Evolutionary conservation across 257 asterid genomes (phyloP), one percentile per base, ranked within the genome.

Genomic region (Capsicum baccatum): DNA sequence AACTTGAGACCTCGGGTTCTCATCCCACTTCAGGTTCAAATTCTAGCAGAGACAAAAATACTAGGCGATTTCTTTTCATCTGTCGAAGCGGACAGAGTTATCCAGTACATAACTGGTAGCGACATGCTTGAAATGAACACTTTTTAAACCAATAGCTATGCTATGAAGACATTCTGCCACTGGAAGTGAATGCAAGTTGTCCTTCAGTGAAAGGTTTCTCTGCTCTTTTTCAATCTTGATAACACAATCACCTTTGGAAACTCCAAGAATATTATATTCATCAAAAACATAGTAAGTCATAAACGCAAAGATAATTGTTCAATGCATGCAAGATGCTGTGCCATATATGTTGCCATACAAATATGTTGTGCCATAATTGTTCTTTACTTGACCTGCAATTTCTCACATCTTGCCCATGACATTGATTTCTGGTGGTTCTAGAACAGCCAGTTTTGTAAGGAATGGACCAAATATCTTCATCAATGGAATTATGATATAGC

Each of bases 291-390:
- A 66, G 33, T 16, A 66, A 66, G 73, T 16, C 47, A 66, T 47
- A 66, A 33, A 66, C 88, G 97, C 79, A 95, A 83, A 58, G 99
- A 92, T 63, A 92, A 86, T 50, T 91, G 94, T 84, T 94, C 99
- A 48, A 94, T 86, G 84, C 81, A 88, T 11, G 98, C 98, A 60
- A 97, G 97, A 26, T 95, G 94, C 8, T 10, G 50, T 26, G 26
- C 26, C 26, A 26, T 50, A 13, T 35, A 50, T 50, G 39, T 11
- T 73, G 9, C 48, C 57, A 5, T 19, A 50, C 62, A 50, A 73
- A 81, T 85, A 81, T 26, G 33, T 26, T 1, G 33, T 26, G 9
- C 48, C 57, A 5, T 19, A 50, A 81, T 85, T 79, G 42, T 92
- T 91, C 42, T 88, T 93, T 48, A 94, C 88, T 88, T 89, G 90